Conservation (phyloP, 1,284 basidiomycete species). For the Xerocomus minutiporus region DNA sequence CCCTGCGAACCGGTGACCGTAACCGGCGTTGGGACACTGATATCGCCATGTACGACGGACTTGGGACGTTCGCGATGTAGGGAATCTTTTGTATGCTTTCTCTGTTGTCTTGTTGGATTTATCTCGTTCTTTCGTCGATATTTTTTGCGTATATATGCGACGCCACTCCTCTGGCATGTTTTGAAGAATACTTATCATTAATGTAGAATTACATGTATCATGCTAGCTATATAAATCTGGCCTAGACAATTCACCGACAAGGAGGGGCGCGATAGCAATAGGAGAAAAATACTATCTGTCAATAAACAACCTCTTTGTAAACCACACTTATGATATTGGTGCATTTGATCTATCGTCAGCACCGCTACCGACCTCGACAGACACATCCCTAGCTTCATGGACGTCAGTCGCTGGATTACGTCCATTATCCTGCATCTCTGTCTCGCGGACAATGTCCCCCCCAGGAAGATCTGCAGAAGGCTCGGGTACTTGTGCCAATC, state of each 20-base stretch:
- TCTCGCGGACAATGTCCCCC: conserved; percentile 1
- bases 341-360: conserved; percentile 1
- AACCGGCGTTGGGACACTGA: conserved; percentile 22
- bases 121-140: conserved; percentile 7
- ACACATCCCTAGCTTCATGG: not conserved
- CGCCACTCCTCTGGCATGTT: conserved; percentile 16
- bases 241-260: not conserved
- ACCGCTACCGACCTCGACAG: not conserved
- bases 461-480: not conserved
- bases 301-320: not conserved
- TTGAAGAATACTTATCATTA: conserved; percentile 23
- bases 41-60: conserved; percentile 34
- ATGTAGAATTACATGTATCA: conserved; percentile 33
- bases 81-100: conserved; percentile 1
- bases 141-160: conserved; percentile 12
- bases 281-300: not conserved
- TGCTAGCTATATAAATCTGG: conserved; percentile 11
- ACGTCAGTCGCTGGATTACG: not conserved
- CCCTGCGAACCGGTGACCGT: conserved; percentile 22
- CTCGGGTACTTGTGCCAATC: conserved; percentile 7
- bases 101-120: conserved; percentile 13
- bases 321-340: not conserved
- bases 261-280: not conserved
- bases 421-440: not conserved
- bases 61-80: conserved; percentile 23